These are phyloP conservation scores for Magnusiomyces suaveolens DNA, from an alignment of 1,139 yeast species.

Conservation along the genomic window DNA sequence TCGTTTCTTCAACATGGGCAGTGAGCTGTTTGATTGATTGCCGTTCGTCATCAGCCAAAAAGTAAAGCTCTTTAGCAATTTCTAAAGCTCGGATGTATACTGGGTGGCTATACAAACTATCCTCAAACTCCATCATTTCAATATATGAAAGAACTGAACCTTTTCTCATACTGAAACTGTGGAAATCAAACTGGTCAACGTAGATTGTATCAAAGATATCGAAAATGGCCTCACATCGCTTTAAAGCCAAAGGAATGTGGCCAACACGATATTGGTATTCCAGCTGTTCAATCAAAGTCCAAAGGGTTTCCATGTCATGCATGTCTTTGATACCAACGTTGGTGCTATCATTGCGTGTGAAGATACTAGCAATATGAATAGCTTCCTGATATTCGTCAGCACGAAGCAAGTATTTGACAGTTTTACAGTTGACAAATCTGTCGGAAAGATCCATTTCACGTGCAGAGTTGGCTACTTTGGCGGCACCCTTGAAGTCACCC, in stretches of 20 bases:
- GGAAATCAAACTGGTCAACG: slow-evolving; percentile 90
- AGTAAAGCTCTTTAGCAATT: slow-evolving; percentile 55
- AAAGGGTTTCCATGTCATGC: slow-evolving; percentile 82
- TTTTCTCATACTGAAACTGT: slow-evolving; percentile 79
- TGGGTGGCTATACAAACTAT: slow-evolving; percentile 57
- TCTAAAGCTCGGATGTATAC: slow-evolving; percentile 58
- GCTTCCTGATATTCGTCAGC: slow-evolving; percentile 76
- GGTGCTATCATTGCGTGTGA: slow-evolving; percentile 72
- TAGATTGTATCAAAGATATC: slow-evolving; percentile 61
- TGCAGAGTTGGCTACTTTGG: slow-evolving; percentile 58
- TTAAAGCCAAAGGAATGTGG: slow-evolving; percentile 61
- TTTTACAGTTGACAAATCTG: slow-evolving; percentile 79
- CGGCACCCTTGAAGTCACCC: slow-evolving; percentile 54
- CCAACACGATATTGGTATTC: slow-evolving; percentile 56
- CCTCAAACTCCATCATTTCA: slow-evolving; percentile 74
- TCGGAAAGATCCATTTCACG: slow-evolving; percentile 77
- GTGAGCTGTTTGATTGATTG: slow-evolving; percentile 16
- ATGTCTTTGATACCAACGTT: slow-evolving; percentile 79
- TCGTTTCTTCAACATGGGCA: slow-evolving; percentile 14
- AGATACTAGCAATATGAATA: slow-evolving; percentile 59
- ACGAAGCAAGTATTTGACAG: slow-evolving; percentile 74
- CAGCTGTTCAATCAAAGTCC: slow-evolving; percentile 82
- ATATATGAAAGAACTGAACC: slow-evolving; percentile 84
- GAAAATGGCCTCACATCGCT: slow-evolving; percentile 61
- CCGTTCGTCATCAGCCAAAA: slow-evolving; percentile 33